Evolutionary conservation across 2,329 filamentous ascomycete genomes (phyloP).

Genomic region (Setomelanomma holmii): DNA sequence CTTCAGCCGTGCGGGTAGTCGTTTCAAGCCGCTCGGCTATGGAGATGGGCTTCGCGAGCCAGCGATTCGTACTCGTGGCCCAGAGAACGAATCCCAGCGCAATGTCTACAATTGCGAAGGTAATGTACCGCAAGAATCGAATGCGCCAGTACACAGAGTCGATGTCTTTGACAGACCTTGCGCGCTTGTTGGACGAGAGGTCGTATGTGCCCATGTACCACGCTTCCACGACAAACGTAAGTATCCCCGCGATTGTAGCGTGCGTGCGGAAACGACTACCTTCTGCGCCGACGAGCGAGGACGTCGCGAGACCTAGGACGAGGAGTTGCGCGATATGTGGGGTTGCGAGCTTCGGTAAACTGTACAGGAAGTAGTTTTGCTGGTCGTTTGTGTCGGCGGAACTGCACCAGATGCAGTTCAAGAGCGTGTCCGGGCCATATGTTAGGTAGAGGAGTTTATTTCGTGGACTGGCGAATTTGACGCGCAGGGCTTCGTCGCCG

Average conservation of each 20-base stretch:
- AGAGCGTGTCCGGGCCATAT: conserved; percentile 77
- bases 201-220: conserved; percentile 72
- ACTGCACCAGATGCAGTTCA: conserved; percentile 82
- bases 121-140: conserved; percentile 67
- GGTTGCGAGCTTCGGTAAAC: conserved; percentile 72
- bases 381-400: conserved; percentile 65
- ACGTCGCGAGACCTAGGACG: conserved; percentile 76
- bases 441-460: conserved; percentile 82
- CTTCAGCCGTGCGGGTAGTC: conserved; percentile 63
- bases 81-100: conserved; percentile 72
- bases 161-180: conserved; percentile 66
- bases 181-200: conserved; percentile 68
- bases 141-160: conserved; percentile 76
- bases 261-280: conserved; percentile 72
- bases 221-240: conserved; percentile 68
- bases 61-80: conserved; percentile 79
- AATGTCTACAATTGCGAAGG: conserved; percentile 70
- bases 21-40: conserved; percentile 72
- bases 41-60: conserved; percentile 69
- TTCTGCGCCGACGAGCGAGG: conserved; percentile 68
- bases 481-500: conserved; percentile 69
- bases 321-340: conserved; percentile 84
- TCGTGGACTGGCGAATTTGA: conserved; percentile 68
- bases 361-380: conserved; percentile 79
- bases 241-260: conserved; percentile 69